A percentile compares a stretch with the other conserved stretches of the same genome.
phyloP scores from a whole-genome alignment of 1,284 basidiomycete species.

The Ustanciosporium gigantosporum region DNA sequence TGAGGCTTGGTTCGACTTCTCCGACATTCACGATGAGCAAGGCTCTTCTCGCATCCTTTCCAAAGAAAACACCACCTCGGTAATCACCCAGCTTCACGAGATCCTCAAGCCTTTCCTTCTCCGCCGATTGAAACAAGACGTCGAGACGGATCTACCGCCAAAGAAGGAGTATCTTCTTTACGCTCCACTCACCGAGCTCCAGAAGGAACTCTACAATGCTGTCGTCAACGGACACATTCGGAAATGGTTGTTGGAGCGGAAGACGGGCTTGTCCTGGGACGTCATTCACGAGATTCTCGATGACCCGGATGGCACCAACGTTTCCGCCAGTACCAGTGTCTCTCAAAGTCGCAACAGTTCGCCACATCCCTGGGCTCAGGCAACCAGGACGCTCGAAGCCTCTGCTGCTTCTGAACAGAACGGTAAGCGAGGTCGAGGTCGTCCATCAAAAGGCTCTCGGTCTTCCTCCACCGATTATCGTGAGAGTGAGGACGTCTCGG shows the following conservation, averaged over 20 bases:
- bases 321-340: constrained; percentile 21
- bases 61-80: constrained; percentile 68
- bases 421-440: neutral
- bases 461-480: constrained; percentile 13
- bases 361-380: constrained; percentile 21
- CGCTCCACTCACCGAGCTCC: constrained; percentile 79
- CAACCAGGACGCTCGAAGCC: constrained; percentile 1
- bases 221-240: constrained; percentile 47
- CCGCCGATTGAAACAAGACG: constrained; percentile 53
- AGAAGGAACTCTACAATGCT: constrained; percentile 81
- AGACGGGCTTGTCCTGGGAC: constrained; percentile 41
- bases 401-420: neutral
- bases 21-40: constrained; percentile 39
- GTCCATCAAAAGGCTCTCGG: constrained; percentile 3
- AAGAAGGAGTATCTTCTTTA: constrained; percentile 73
- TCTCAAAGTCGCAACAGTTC: constrained; percentile 19
- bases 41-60: constrained; percentile 57
- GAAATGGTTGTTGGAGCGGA: constrained; percentile 48
- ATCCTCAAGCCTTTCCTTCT: constrained; percentile 59
- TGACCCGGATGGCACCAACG: constrained; percentile 34
- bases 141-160: constrained; percentile 53
- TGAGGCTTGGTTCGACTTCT: constrained; percentile 72
- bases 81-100: constrained; percentile 55
- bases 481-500: constrained; percentile 5
- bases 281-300: constrained; percentile 42